Percentiles rank a stretch among this genome's conserved stretches.
phyloP scores from a whole-genome alignment of 371 early-diverging fungal genomes.

The Lichtheimia ornata region DNA sequence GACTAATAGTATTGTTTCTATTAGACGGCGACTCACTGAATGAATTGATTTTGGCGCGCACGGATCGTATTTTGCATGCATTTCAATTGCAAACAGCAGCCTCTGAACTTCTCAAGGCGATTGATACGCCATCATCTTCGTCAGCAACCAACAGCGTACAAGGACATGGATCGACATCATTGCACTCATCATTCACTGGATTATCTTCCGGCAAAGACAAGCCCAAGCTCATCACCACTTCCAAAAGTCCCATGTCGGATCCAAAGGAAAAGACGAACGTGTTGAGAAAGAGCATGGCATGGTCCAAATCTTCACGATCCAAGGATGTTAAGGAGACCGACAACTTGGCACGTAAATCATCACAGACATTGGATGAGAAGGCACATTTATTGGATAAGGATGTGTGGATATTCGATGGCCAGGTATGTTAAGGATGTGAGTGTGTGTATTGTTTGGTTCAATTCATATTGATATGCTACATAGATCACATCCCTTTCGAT shows the following conservation, averaged over 20 bases:
- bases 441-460: neutral
- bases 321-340: constrained; percentile 14
- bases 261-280: constrained; percentile 16
- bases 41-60: constrained; percentile 78
- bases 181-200: constrained; percentile 20
- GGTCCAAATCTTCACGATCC: constrained; percentile 13
- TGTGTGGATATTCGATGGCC: constrained; percentile 65
- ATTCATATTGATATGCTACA: neutral
- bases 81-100: constrained; percentile 44
- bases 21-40: constrained; percentile 75
- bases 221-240: constrained; percentile 6
- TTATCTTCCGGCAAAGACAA: constrained; percentile 19
- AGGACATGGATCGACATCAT: constrained; percentile 5
- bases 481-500: constrained; percentile 45
- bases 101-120: neutral
- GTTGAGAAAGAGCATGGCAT: constrained; percentile 23
- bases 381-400: constrained; percentile 48
- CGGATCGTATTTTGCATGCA: constrained; percentile 80
- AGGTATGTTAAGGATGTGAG: constrained; percentile 26
- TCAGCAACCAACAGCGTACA: constrained; percentile 8
- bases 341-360: neutral
- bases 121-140: constrained; percentile 7
- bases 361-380: constrained; percentile 15
- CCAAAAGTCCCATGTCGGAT: constrained; percentile 11
- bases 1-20: neutral